phyloP scores from a whole-genome alignment of 441 rosid species.

The Sinapis alba region DNA sequence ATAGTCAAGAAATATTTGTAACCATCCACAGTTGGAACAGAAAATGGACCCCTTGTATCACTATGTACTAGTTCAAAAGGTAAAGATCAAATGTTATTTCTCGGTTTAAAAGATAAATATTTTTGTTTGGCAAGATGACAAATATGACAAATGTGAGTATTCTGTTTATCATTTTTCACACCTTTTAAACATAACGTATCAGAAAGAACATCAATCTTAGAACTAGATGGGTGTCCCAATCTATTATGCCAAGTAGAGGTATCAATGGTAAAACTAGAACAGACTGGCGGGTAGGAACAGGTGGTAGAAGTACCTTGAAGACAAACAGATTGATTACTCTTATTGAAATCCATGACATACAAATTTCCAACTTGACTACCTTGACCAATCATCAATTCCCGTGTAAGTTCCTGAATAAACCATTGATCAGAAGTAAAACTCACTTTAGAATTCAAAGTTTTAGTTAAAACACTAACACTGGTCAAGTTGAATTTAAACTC shows the following conservation, averaged over 20 bases:
- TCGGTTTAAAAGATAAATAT: neutral
- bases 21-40: neutral
- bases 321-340: neutral
- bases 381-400: neutral
- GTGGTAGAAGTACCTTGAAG: neutral
- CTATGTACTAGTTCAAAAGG: neutral
- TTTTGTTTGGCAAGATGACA: neutral
- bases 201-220: neutral
- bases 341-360: neutral
- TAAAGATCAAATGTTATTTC: neutral
- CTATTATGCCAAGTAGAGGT: neutral
- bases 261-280: neutral
- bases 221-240: neutral
- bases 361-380: neutral
- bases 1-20: neutral
- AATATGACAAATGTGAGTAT: neutral
- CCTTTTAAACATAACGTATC: neutral
- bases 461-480: neutral
- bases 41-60: neutral
- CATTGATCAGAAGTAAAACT: neutral
- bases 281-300: neutral
- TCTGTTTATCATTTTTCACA: neutral
- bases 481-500: neutral
- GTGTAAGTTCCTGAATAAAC: neutral
- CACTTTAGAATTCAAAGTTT: neutral